A percentile compares a stretch with the other conserved stretches of the same genome.
Conservation (phyloP, 495 filamentous ascomycete genomes). For the Trichoderma gamsii region DNA sequence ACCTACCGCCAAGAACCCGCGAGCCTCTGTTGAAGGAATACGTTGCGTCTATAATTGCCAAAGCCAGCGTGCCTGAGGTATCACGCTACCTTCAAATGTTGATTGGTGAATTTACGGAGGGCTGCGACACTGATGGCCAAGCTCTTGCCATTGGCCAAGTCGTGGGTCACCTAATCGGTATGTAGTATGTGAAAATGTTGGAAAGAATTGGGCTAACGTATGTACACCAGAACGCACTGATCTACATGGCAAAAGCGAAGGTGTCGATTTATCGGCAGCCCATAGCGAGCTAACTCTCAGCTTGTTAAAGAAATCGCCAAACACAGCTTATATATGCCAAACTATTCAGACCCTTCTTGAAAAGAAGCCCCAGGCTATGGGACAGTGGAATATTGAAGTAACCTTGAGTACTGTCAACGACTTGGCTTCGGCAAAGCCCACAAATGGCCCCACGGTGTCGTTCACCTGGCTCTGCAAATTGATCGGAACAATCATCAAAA, state of each 20-base stretch:
- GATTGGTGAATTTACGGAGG: background rate
- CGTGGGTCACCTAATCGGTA: constrained; percentile 16
- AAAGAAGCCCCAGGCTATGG: constrained; percentile 46
- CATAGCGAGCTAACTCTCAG: constrained; percentile 27
- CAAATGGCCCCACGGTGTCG: constrained; percentile 28
- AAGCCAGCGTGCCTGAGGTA: background rate
- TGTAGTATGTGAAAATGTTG: constrained; percentile 16
- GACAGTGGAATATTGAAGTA: constrained; percentile 65
- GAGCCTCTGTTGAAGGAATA: constrained; percentile 14
- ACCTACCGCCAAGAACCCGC: background rate
- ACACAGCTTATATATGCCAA: constrained; percentile 54
- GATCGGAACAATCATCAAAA: constrained; percentile 52
- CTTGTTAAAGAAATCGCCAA: constrained; percentile 19
- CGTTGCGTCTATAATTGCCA: constrained; percentile 6
- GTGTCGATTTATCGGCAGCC: constrained; percentile 28
- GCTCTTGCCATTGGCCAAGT: constrained; percentile 14
- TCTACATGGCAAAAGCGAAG: constrained; percentile 23
- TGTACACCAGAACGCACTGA: constrained; percentile 17
- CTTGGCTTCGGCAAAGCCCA: constrained; percentile 39
- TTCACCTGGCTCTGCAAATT: constrained; percentile 54
- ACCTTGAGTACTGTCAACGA: constrained; percentile 52
- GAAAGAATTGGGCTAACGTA: constrained; percentile 17
- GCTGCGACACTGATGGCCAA: constrained; percentile 16
- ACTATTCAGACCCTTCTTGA: constrained; percentile 53
- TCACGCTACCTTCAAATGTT: constrained; percentile 3